Conservation (phyloP, 2,329 filamentous ascomycete species). For the Aureobasidium uvarum region DNA sequence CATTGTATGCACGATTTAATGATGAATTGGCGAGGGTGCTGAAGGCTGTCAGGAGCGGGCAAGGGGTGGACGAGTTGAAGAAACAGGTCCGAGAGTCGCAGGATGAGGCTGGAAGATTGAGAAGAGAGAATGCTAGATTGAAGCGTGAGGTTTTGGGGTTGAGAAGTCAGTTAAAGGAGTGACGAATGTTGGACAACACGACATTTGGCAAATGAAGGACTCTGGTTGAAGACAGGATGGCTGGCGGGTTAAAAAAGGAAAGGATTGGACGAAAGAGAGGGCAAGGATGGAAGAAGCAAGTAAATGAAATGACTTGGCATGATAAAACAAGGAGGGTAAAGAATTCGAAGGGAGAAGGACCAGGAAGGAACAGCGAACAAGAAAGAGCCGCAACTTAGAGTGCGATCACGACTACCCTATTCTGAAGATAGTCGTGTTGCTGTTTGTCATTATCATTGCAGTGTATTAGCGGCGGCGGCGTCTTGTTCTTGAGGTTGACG, state of each 20-base stretch:
- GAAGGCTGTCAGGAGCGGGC: constrained; percentile 69
- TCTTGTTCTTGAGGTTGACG: neutral
- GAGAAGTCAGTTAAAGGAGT: constrained; percentile 50
- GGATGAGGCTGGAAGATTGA: constrained; percentile 73
- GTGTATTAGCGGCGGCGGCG: constrained; percentile 22
- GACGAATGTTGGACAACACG: neutral
- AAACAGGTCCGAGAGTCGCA: constrained; percentile 67
- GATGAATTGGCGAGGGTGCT: constrained; percentile 82
- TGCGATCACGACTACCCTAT: neutral
- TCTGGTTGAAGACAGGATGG: neutral
- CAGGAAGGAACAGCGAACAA: neutral
- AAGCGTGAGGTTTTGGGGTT: constrained; percentile 76
- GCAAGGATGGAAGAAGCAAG: neutral
- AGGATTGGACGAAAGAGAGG: neutral
- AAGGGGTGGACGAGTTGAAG: constrained; percentile 76
- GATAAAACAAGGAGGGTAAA: neutral
- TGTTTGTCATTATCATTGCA: neutral
- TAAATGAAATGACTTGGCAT: neutral
- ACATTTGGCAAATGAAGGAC: no score
- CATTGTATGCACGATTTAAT: constrained; percentile 89
- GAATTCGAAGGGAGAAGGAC: neutral
- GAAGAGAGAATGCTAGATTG: constrained; percentile 81
- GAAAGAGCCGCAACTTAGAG: neutral
- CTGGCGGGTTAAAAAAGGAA: neutral
- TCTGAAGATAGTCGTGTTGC: neutral